Base-by-base conservation (phyloP, 441 rosid genomes). In the Adansonia rubrostipa region DNA sequence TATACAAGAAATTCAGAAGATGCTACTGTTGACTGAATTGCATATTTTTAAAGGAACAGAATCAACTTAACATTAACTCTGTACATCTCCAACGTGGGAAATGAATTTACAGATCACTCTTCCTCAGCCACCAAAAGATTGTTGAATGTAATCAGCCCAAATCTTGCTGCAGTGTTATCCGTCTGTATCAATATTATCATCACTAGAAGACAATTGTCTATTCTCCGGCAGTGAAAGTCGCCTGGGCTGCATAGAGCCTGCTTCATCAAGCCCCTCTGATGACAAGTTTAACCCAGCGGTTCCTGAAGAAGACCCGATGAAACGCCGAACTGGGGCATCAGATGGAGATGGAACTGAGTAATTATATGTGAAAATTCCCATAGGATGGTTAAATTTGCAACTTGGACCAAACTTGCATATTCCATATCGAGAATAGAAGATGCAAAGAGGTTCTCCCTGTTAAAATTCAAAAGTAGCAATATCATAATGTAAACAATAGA, bases 321-420 rank as follows among this genome's bases (percentile, higher is more conserved):
- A 78, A 70, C 77, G 89, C 61, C 84, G 85, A 79, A 86, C 89
- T 9, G 92, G 86, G 48, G 88, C 75, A 81, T 86, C 93, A 44
- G 83, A 86, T 76, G 98, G 84, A 74, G 94, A 85, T 51, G 92
- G 89, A 50, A 92, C 79, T 10, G 95, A 77, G 69, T 89, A 83
- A 73, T 87, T 91, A 84, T 91, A 92, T 42, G 95, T 70, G 77
- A 92, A 93, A 79, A 90, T 84, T 80, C 91, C 88, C 97, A 96
- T 94, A 57, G 99, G 99, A 74, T 96, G 99, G 85, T 96, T 90
- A 81, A 94, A 96, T 88, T 94, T 96, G 92, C 99, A 96, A 84
- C 98, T 96, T 67, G 98, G 96, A 75, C 98, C 99, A 87, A 96
- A 96, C 85, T 96, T 96, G 96, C 99, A 96, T 70, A 93, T 93